Evolutionary conservation across 2,329 filamentous ascomycete genomes (phyloP), one percentile per base, ranked within the genome.

Genomic region (Amylocarpus encephaloides): DNA sequence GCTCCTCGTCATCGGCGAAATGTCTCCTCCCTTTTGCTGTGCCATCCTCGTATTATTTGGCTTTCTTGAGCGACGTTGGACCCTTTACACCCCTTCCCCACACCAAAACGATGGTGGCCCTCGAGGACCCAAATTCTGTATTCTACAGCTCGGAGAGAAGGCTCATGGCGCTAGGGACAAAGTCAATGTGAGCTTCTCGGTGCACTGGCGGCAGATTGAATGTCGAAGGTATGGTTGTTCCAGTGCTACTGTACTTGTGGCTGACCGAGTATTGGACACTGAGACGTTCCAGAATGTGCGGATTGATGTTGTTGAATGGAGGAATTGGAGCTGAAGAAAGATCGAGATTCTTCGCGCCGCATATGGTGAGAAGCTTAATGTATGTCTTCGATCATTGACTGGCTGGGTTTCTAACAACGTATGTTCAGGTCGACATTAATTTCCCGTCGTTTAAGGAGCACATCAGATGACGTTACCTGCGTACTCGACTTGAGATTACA

Each of bases 1-100:
- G 53, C 51, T 67, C 54, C 50, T 62, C 29, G 67, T 64, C 61
- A 62, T 66, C 18, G 70, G 68, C 36, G 68, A 69, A 38, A 66
- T 52, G 11, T 67, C 67, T 46, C 64, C 67, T 46, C 64, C 46
- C 49, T 50, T 53, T 50, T 43, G 58, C 44, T 57, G 54, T 51
- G 54, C 56, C 63, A 66, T 65, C 12, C 39, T 47, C 45, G 45
- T 42, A 35, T 47, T 19, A 41, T 41, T 57, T 43, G 38, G 22
- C 41, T 46, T 12, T 43, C 22, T 36, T 48, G 35, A 41, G 19
- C 35, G 42, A 40, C 35, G 32, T 45, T 13, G 33, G 41, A 38
- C 45, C 40, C 42, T 42, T 45, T 42, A 30, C 46, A 16, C n/a
- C 16, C 30, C 30, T 41, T 26, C 5, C 47, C 32, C 15, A 19